phyloP scores from a whole-genome alignment of 805 yeast genomes.

The Clavispora asparagi region DNA sequence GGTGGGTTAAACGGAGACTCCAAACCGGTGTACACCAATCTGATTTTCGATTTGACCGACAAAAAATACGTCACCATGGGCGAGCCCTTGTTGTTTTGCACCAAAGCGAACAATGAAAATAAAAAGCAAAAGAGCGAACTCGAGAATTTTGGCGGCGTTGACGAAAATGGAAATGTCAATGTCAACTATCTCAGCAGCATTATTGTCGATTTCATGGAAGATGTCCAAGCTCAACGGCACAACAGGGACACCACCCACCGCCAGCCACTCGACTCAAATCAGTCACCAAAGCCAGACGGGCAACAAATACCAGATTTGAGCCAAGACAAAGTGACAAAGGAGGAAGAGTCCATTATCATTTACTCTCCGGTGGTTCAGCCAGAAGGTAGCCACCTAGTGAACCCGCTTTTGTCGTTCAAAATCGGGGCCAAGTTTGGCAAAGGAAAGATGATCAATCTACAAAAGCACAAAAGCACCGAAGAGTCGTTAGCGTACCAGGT shows the following conservation, averaged over 20 bases:
- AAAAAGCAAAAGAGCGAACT: constrained; percentile 9
- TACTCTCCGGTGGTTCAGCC: constrained; percentile 26
- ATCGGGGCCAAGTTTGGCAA: constrained; percentile 27
- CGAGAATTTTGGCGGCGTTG: constrained; percentile 7
- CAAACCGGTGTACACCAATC: constrained; percentile 26
- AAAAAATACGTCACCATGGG: constrained; percentile 24
- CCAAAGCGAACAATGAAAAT: constrained; percentile 7
- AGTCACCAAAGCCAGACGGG: neutral
- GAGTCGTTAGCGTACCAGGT: neutral
- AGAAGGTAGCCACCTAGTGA: constrained; percentile 10
- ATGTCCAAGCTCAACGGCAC: constrained; percentile 13
- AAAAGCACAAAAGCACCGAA: constrained; percentile 18
- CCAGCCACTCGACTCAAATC: neutral
- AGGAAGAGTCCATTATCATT: constrained; percentile 26
- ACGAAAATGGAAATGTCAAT: constrained; percentile 17
- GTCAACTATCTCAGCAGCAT: constrained; percentile 31
- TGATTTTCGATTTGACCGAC: constrained; percentile 43
- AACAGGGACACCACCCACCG: neutral
- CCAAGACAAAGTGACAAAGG: neutral
- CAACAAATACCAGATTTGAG: neutral
- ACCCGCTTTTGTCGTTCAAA: constrained; percentile 33
- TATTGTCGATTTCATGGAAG: constrained; percentile 28
- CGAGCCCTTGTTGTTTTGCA: constrained; percentile 9
- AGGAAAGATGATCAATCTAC: constrained; percentile 27
- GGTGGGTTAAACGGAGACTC: constrained; percentile 47